phyloP scores from a whole-genome alignment of 192 early-diverging fungal species.

The Dispira parvispora region DNA sequence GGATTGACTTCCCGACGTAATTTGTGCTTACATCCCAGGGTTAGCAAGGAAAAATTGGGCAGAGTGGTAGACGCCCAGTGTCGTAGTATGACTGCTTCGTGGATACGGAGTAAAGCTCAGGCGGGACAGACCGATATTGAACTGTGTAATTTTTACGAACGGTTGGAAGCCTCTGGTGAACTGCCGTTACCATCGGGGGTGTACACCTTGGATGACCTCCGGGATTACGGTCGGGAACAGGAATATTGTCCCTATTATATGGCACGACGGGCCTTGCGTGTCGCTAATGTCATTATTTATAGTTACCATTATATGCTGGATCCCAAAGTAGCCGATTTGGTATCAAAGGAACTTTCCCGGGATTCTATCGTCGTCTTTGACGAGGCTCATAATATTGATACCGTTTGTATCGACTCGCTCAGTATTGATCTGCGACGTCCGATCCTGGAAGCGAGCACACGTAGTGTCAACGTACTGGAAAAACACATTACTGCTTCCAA shows the following conservation, averaged over 20 bases:
- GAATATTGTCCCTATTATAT: constrained; percentile 91
- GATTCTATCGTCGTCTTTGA: constrained; percentile 98
- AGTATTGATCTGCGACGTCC: constrained; percentile 86
- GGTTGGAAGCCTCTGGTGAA: constrained; percentile 45
- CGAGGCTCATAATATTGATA: constrained; percentile 99
- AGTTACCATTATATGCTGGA: constrained; percentile 99
- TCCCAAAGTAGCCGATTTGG: constrained; percentile 95
- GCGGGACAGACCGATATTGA: constrained; percentile 23
- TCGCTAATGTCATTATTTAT: constrained; percentile 95
- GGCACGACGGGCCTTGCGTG: constrained; percentile 63
- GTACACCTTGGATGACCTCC: constrained; percentile 92
- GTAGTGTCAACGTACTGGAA: constrained; percentile 50
- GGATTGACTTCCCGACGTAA: constrained; percentile 90
- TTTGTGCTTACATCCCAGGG: constrained; percentile 80
- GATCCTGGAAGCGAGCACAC: constrained; percentile 76
- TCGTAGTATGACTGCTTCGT: constrained; percentile 80
- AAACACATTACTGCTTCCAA: constrained; percentile 70
- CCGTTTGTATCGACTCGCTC: constrained; percentile 95
- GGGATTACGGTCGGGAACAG: constrained; percentile 53
- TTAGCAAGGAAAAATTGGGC: constrained; percentile 77
- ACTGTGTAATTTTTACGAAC: constrained; percentile 69
- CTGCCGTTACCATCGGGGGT: constrained; percentile 69
- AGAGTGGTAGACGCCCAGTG: constrained; percentile 80
- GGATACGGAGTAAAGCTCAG: constrained; percentile 65
- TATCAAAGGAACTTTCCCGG: constrained; percentile 86